phyloP scores from a whole-genome alignment of 257 asterid genomes.

The Nicotiana otophora region DNA sequence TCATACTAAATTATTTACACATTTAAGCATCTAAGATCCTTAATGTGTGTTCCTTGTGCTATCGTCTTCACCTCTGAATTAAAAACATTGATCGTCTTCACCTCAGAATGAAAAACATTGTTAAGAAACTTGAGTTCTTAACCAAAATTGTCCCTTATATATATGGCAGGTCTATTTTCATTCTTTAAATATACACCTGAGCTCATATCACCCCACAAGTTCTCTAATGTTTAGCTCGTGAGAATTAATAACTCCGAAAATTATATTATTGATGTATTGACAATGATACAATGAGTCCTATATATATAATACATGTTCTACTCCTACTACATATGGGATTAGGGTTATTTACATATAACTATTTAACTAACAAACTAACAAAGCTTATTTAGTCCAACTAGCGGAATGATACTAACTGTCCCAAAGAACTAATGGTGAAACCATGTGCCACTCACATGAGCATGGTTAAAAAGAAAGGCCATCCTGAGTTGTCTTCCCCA shows the following conservation, averaged over 20 bases:
- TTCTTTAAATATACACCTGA: not conserved
- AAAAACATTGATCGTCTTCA: not conserved
- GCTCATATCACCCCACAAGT: not conserved
- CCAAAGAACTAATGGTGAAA: not conserved
- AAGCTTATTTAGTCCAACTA: not conserved
- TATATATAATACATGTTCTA: too few species aligned
- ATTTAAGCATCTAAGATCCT: not conserved
- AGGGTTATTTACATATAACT: too few species aligned
- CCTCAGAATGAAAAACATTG: not conserved
- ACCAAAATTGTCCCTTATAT: not conserved
- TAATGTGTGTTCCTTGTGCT: not conserved
- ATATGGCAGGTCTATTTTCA: not conserved
- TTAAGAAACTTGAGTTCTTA: not conserved
- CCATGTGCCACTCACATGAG: not conserved
- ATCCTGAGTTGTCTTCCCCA: not conserved
- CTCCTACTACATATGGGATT: too few species aligned
- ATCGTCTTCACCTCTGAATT: slow-evolving; percentile 2
- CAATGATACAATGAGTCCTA: too few species aligned
- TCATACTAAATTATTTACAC: not conserved
- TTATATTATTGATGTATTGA: too few species aligned
- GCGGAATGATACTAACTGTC: not conserved
- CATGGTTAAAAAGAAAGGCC: not conserved
- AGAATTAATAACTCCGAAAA: too few species aligned
- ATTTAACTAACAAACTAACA: too few species aligned
- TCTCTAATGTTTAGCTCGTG: not conserved